Evolutionary conservation across 805 yeast genomes (phyloP), one percentile per base, ranked within the genome.

Genomic region (Monosporozyma servazzii): DNA sequence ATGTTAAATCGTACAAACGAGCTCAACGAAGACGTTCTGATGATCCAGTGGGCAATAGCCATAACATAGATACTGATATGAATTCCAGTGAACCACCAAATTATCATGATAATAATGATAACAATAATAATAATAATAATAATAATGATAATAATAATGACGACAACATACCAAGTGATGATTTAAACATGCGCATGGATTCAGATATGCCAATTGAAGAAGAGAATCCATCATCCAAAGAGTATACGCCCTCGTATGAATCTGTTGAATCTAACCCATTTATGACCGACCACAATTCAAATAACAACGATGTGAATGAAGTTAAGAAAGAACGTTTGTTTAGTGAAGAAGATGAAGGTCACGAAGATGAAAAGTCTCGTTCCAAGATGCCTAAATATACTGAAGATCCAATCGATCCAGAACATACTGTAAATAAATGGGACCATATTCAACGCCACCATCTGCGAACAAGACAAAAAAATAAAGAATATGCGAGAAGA

Each of bases 1-100:
- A 63, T 45, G 48, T 64, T 46, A 64, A 64, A 39, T 56, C 61
- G 39, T 64, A 63, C 31, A 61, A 46, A 52, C 50, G 48, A 37
- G 33, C 23, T 27, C 43, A 47, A 50, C 45, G 39, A 27, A n/a
- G 18, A 15, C 31, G 5, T 15, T 18, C 43, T 10, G 17, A 40
- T 20, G 44, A 40, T 21, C 23, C 41, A 17, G 21, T 18, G 18
- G 40, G n/a, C 5, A 36, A 36, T 3, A 36, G 5, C 40, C 5
- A 33, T 36, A 17, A 36, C 17, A 36, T 5, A n/a, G 17, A 9
- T 17, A 37, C 17, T 3, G 44, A 33, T 15, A 33, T 13, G 5
- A 15, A 33, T n/a, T 13, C n/a, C 13, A 40, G 23, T 40, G 44
- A 39, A 18, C 8, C 40, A 36, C 8, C 33, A 30, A 30, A 30